Conservation (phyloP, 2,329 filamentous ascomycete genomes). For the Cercospora sp. region DNA sequence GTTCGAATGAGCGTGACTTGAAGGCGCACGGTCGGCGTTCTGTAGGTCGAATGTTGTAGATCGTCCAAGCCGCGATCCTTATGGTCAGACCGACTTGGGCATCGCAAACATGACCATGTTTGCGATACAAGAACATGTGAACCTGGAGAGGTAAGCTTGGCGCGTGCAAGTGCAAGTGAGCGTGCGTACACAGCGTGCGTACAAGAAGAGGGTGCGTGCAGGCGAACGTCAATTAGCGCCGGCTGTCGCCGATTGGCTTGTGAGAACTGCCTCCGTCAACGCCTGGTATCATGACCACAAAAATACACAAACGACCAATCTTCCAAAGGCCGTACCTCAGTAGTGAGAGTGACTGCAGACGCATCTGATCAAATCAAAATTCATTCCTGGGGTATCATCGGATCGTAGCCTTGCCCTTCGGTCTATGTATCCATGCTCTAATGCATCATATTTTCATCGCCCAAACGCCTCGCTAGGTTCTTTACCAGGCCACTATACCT, state of each 20-base stretch:
- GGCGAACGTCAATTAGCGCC: not conserved
- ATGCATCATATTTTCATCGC: not conserved
- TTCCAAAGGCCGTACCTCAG: not conserved
- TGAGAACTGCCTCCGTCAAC: not conserved
- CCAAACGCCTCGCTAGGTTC: conserved; percentile 3
- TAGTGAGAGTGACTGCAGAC: not conserved
- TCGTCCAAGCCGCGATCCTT: not conserved
- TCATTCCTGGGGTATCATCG: conserved; percentile 3
- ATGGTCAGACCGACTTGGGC: not conserved
- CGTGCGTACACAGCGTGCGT: not conserved
- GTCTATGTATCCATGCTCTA: not conserved
- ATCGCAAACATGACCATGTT: not conserved
- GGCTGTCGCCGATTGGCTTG: not conserved
- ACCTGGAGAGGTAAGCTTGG: not conserved
- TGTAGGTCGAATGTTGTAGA: not conserved
- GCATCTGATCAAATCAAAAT: not conserved
- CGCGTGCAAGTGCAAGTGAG: not conserved
- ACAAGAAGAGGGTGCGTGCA: not conserved
- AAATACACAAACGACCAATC: not conserved
- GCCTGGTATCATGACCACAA: not conserved
- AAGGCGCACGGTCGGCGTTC: not conserved
- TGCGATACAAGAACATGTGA: not conserved
- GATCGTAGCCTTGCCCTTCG: not conserved
- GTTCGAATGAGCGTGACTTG: not conserved
- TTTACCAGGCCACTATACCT: not conserved